Base-by-base conservation (phyloP, 805 yeast species). In the Zygosaccharomyces pseudorouxii region DNA sequence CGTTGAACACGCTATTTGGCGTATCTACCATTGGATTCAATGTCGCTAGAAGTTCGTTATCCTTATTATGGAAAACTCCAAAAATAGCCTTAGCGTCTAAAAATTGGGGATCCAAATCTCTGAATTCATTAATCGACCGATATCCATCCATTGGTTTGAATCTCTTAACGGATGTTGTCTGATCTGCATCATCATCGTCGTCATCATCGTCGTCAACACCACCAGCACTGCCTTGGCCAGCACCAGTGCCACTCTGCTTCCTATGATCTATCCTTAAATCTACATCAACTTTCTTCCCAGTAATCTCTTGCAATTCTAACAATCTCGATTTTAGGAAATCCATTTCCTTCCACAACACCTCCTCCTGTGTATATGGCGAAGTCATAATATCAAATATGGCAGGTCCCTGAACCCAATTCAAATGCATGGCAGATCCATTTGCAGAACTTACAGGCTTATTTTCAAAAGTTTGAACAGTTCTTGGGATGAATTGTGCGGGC, bases 341-440 rank as follows among this genome's bases (percentile, higher is more conserved):
- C 53, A 63, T 55, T 47, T 65, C 68, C 39, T 57, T 61, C 38
- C 51, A 39, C 9, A 62, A 36, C 1, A 59, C 50, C n/a, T 59
- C 65, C 16, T 55, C 59, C 38, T 56, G 57, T 5, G 59, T 50
- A 45, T 59, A 59, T 14, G 62, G 57, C 2, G 58, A 51, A 1
- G 57, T 53, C 37, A 56, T 48, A 30, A 55, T 54, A 42, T 63
- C 65, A 37, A 62, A 57, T 11, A 63, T 60, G 3, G 64, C 65
- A 9, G 68, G 68, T 3, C 66, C 66, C 48, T 62, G 63, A 16
- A 62, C 59, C 63, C 62, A 63, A 45, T 63, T 58, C 46, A 58
- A 53, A 27, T 53, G 53, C 28, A 47, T 33, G 2, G 52, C 47
- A 4, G 52, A 35, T 29, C 54, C 57, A 38, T 54, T 55, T 2